Evolutionary conservation across 441 rosid species (phyloP), one percentile per base, ranked within the genome.

Genomic region (Erodium moschatum): DNA sequence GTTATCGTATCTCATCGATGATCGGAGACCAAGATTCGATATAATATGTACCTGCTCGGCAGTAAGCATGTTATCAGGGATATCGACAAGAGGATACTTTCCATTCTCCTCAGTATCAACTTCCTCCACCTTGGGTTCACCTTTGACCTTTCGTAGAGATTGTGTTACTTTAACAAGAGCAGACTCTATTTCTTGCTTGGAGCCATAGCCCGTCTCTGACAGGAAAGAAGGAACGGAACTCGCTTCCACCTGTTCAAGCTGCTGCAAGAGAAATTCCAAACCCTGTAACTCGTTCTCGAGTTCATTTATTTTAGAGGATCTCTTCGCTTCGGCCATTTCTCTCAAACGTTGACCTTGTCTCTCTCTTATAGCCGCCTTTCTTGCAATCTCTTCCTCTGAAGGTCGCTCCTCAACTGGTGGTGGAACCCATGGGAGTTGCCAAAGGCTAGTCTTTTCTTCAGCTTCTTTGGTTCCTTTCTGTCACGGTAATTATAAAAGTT

Each of bases 321-420:
- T 83, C 89, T 89, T 92, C 42, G 96, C 90, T 81, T 89, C 97
- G 48, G 97, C 98, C 98, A 92, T 92, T 70, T 90, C 98, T 78
- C 98, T 86, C 78, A 92, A 78, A 68, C 98, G 82, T 84, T 92
- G 98, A 67, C 97, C 92, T 74, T 89, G 97, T 68, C 88, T 90
- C 78, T 90, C 98, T 75, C 79, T 86, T 74, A 85, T 82, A 69
- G 97, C 97, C 65, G 98, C 98, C 77, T 86, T 92, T 77, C 97
- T 84, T 6, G 98, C 98, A 67, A 92, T 70, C 85, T 92, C 97
- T 86, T 90, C 98, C 82, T 85, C 92, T 38, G 98, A 90, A 76
- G 98, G 98, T 71, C 88, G 89, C 77, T 81, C 96, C 82, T 90
- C 98, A 7, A 77, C 73, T 16, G 91, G 89, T 19, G 91, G 97